These are phyloP conservation scores for Aspergillus sp. DNA, from an alignment of 2,329 filamentous ascomycete species.

Conservation along the genomic window DNA sequence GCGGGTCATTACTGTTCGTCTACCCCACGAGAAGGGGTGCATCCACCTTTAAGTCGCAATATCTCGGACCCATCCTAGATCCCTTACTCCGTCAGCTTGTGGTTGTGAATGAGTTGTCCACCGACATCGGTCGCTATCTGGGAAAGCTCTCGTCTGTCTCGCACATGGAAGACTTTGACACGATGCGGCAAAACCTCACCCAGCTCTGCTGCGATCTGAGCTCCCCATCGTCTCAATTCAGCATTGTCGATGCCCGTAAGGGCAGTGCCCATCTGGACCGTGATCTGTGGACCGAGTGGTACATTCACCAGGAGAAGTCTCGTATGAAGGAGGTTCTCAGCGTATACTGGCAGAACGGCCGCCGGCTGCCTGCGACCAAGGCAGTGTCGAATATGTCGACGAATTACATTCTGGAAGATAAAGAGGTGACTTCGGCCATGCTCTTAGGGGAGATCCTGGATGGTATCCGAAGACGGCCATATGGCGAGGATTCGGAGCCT, in stretches of 20 bases:
- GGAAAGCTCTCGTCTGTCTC: constrained; percentile 57
- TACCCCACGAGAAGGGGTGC: constrained; percentile 63
- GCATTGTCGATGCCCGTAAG: constrained; percentile 53
- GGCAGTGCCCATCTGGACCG: constrained; percentile 55
- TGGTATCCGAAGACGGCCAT: constrained; percentile 56
- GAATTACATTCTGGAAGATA: constrained; percentile 35
- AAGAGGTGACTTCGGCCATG: constrained; percentile 55
- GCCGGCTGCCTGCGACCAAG: constrained; percentile 35
- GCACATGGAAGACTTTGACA: constrained; percentile 57
- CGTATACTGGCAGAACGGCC: constrained; percentile 44
- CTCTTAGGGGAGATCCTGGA: constrained; percentile 62
- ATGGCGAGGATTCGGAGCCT: constrained; percentile 47
- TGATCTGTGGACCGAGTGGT: constrained; percentile 64
- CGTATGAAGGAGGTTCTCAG: constrained; percentile 56
- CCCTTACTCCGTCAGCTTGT: constrained; percentile 61
- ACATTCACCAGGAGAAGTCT: constrained; percentile 64
- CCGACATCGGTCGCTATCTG: constrained; percentile 56
- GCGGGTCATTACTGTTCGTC: constrained; percentile 62
- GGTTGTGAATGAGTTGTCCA: constrained; percentile 60
- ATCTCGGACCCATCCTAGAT: constrained; percentile 63
- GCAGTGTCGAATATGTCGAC: constrained; percentile 25
- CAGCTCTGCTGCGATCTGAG: constrained; percentile 43
- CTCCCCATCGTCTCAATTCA: constrained; percentile 42
- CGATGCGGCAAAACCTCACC: constrained; percentile 47
- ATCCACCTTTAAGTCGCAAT: constrained; percentile 59